Base-by-base conservation (phyloP, 2,329 filamentous ascomycete species). In the Clonostachys rosea region DNA sequence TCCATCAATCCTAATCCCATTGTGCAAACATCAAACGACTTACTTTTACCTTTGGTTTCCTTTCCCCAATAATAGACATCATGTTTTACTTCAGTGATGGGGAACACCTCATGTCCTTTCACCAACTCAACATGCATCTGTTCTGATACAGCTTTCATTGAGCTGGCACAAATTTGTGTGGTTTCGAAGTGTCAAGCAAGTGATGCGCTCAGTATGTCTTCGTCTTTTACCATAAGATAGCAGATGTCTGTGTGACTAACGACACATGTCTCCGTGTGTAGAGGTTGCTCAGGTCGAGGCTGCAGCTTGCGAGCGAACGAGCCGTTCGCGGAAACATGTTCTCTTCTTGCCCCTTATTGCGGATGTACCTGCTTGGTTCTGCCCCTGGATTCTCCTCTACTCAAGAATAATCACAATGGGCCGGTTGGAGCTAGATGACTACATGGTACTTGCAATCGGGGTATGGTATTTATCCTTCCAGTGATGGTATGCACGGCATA, bases 341-440 rank as follows among this genome's bases (percentile, higher is more conserved):
- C 54, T 72, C 14, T 54, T 65, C 24, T 58, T 61, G 5, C 53
- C 68, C 3, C 55, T 71, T 14, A 55, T 61, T 5, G 56, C 68
- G 34, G 64, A 72, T 47, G 48, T 62, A 2, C 55, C 64, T 34
- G 68, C 67, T 0, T 54, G 65, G 18, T 6, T 65, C 3, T 61
- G 56, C 34, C 59, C 69, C 5, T 56, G 62, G 34, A 43, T 71
- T 17, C 60, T 69, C 14, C 47, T 73, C 5, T 70, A 61, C 42
- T 60, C 59, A 14, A 56, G 69, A 12, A 65, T 63, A 63, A 56
- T 49, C 34, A 62, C 59, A 6, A 50, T 57, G 7, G 52, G 57
- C 7, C 49, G 56, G 7, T 60, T 65, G 18, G 64, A 62, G 24
- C 14, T 61, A 5, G 69, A 73, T 42, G 70, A 73, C 50, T 70